Percentiles rank a stretch among this genome's conserved stretches.
phyloP scores from a whole-genome alignment of 768 basidiomycete species.

The Boletus vermiculosoides region DNA sequence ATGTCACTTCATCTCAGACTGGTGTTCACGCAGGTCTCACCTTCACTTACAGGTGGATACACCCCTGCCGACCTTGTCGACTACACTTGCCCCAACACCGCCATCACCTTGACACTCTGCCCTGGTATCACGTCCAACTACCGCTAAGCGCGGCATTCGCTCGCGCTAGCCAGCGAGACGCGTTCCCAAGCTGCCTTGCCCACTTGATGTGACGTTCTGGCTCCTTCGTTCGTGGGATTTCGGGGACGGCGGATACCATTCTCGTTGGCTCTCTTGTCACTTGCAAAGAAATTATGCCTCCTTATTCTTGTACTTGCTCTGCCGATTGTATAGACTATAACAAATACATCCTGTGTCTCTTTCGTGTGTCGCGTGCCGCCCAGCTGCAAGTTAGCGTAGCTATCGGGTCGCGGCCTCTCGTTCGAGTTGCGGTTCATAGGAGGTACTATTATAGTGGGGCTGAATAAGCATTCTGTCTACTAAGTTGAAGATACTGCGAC shows the following conservation, averaged over 20 bases:
- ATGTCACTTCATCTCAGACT: background rate
- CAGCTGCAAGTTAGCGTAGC: background rate
- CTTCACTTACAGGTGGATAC: conserved; percentile 19
- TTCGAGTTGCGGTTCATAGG: too few relatives aligned
- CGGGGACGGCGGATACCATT: background rate
- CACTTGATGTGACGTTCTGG: background rate
- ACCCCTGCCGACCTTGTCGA: conserved; percentile 30
- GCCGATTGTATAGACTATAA: background rate
- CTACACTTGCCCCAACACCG: conserved; percentile 29
- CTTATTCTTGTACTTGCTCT: background rate
- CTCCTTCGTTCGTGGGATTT: background rate
- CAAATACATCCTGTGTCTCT: background rate
- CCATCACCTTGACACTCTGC: conserved; percentile 32
- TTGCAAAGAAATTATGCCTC: background rate
- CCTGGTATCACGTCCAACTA: conserved; percentile 23
- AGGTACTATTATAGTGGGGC: too few relatives aligned
- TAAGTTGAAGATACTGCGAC: too few relatives aligned
- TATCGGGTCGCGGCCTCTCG: background rate
- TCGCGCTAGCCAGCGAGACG: background rate
- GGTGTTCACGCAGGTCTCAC: background rate
- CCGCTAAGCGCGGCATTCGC: background rate
- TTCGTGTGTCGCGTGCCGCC: background rate
- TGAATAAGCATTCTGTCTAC: too few relatives aligned
- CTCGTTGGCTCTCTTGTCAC: background rate
- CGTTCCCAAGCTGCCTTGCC: background rate